Conservation (phyloP, 768 basidiomycete genomes). For the Candolleomyces eurysporus region DNA sequence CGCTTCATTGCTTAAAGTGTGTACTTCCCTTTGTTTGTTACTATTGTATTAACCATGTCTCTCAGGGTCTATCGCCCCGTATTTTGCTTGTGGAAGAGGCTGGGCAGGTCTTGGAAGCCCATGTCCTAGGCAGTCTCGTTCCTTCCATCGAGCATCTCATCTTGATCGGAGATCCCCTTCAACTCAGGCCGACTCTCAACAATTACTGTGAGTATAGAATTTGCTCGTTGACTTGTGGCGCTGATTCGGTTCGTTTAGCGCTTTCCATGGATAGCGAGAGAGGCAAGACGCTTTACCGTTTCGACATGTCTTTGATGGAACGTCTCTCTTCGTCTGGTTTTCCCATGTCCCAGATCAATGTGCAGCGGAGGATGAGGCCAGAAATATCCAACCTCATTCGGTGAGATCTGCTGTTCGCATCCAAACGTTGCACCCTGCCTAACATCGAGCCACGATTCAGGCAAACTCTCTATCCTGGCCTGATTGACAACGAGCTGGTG, state of each 20-base stretch:
- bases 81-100: slow-evolving; percentile 78
- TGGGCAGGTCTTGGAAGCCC: slow-evolving; percentile 79
- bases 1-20: slow-evolving; percentile 52
- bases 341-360: slow-evolving; percentile 61
- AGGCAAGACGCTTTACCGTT: slow-evolving; percentile 55
- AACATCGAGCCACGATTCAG: slow-evolving; percentile 24
- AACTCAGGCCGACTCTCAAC: slow-evolving; percentile 67
- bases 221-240: too few relatives aligned
- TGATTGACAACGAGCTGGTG: slow-evolving; percentile 59
- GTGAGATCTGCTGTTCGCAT: slow-evolving; percentile 23
- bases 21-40: slow-evolving; percentile 1
- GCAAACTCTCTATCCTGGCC: slow-evolving; percentile 56
- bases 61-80: slow-evolving; percentile 56
- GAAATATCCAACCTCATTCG: slow-evolving; percentile 60
- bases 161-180: slow-evolving; percentile 77
- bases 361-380: slow-evolving; percentile 77
- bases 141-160: slow-evolving; percentile 71
- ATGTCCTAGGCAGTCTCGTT: slow-evolving; percentile 63
- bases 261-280: slow-evolving; percentile 67
- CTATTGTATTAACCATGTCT: neutral
- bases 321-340: slow-evolving; percentile 56
- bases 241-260: slow-evolving; percentile 31
- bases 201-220: slow-evolving; percentile 17
- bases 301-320: slow-evolving; percentile 78
- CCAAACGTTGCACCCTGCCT: neutral